Evolutionary conservation across 257 asterid genomes (phyloP).

Genomic region (Solanum tarapatanum): DNA sequence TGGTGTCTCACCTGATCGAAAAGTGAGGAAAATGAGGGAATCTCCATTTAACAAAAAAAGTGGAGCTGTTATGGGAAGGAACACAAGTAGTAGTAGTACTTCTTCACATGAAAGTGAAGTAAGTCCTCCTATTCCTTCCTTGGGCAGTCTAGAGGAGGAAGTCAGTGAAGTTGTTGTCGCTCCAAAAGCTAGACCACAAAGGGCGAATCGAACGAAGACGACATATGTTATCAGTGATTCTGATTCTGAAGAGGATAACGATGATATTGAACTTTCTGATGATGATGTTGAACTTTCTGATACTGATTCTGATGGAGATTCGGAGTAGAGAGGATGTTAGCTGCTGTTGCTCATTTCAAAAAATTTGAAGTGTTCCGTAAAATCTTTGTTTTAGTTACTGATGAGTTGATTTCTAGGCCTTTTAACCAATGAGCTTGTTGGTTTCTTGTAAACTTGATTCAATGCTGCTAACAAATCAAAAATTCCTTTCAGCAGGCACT

Average conservation of each 20-base stretch:
- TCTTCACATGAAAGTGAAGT: not conserved
- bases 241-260: slow-evolving; percentile 32
- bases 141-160: slow-evolving; percentile 25
- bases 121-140: slow-evolving; percentile 21
- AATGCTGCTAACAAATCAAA: not conserved
- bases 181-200: slow-evolving; percentile 43
- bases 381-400: not conserved
- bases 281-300: slow-evolving; percentile 20
- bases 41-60: slow-evolving; percentile 96
- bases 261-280: slow-evolving; percentile 10
- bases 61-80: slow-evolving; percentile 47
- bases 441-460: not conserved
- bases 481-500: not conserved
- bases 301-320: slow-evolving; percentile 39
- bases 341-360: not conserved
- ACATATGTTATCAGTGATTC: slow-evolving; percentile 60
- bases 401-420: not conserved
- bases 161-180: slow-evolving; percentile 14
- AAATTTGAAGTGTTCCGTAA: not conserved
- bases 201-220: slow-evolving; percentile 28
- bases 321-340: slow-evolving; percentile 1
- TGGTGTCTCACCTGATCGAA: slow-evolving; percentile 56
- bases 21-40: slow-evolving; percentile 70
- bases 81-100: not conserved
- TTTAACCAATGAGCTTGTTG: not conserved